Evolutionary conservation across 2,329 filamentous ascomycete genomes (phyloP).

Genomic region (Fusarium protoensiforme): DNA sequence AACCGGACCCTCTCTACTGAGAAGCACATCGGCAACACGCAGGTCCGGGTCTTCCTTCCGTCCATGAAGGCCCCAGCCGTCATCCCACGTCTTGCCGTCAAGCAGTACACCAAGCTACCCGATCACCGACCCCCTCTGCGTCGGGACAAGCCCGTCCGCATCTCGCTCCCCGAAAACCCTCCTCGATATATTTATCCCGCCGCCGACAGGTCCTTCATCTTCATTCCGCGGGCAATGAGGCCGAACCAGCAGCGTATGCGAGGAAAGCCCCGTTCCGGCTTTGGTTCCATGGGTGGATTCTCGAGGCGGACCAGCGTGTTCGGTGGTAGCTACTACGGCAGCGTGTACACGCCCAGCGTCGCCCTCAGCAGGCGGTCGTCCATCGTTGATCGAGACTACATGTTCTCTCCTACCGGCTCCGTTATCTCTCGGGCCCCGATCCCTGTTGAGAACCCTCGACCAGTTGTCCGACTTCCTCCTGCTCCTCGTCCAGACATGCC

Average conservation of each 20-base stretch:
- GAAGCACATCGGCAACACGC: conserved; percentile 83
- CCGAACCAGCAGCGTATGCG: conserved; percentile 86
- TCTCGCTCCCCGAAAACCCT: conserved; percentile 83
- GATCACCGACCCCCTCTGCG: conserved; percentile 94
- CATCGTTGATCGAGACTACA: conserved; percentile 72
- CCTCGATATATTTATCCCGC: conserved; percentile 94
- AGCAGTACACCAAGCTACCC: conserved; percentile 92
- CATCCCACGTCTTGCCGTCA: conserved; percentile 82
- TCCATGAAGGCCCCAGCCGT: conserved; percentile 77
- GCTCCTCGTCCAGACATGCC: conserved; percentile 51
- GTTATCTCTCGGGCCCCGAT: conserved; percentile 76
- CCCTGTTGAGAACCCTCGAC: conserved; percentile 70
- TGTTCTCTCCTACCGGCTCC: conserved; percentile 85
- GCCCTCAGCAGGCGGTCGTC: conserved; percentile 92
- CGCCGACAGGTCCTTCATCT: conserved; percentile 92
- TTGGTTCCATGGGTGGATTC: conserved; percentile 73
- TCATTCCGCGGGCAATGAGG: conserved; percentile 92
- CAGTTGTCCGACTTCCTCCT: conserved; percentile 86
- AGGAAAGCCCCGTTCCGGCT: conserved; percentile 78
- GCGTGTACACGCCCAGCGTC: conserved; percentile 85
- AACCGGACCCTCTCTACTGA: conserved; percentile 86
- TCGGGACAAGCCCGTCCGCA: conserved; percentile 94
- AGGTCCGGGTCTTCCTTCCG: conserved; percentile 84
- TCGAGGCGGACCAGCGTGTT: conserved; percentile 89
- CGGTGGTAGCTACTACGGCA: conserved; percentile 75